These are phyloP conservation scores for Colletotrichum neosansevieriae DNA, from an alignment of 2,329 filamentous ascomycete species.

Conservation along the genomic window DNA sequence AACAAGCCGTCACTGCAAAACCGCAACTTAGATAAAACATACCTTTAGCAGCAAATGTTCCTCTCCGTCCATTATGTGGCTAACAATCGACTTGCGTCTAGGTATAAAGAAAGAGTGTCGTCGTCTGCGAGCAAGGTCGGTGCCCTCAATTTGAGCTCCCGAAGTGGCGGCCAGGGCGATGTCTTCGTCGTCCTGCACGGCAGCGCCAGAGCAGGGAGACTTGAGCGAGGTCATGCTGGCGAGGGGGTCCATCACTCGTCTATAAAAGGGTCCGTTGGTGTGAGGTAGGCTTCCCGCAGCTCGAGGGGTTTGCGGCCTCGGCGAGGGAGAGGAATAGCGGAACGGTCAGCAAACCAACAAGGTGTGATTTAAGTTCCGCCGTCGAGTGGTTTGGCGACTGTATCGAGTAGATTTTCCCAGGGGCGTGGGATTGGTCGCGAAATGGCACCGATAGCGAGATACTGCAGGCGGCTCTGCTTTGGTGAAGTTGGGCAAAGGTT, in stretches of 20 bases:
- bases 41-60: conserved; percentile 71
- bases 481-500: neutral
- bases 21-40: conserved; percentile 20
- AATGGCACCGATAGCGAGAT: conserved; percentile 19
- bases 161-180: conserved; percentile 53
- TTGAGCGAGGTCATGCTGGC: conserved; percentile 53
- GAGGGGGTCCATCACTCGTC: conserved; percentile 35
- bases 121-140: conserved; percentile 54
- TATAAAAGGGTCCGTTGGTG: neutral
- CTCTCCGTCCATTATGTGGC: conserved; percentile 72
- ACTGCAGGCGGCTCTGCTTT: conserved; percentile 19
- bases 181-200: conserved; percentile 51
- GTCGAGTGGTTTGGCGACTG: neutral
- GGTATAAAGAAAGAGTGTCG: conserved; percentile 70
- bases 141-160: conserved; percentile 52
- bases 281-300: neutral
- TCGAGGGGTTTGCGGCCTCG: conserved; percentile 23
- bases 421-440: conserved; percentile 14
- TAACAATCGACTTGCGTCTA: conserved; percentile 69
- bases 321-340: neutral
- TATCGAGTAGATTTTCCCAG: conserved; percentile 4
- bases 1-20: neutral
- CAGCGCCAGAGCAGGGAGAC: conserved; percentile 51
- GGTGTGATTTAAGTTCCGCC: neutral
- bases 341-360: neutral